phyloP scores from a whole-genome alignment of 768 basidiomycete species.

The Termitomyces sp. region DNA sequence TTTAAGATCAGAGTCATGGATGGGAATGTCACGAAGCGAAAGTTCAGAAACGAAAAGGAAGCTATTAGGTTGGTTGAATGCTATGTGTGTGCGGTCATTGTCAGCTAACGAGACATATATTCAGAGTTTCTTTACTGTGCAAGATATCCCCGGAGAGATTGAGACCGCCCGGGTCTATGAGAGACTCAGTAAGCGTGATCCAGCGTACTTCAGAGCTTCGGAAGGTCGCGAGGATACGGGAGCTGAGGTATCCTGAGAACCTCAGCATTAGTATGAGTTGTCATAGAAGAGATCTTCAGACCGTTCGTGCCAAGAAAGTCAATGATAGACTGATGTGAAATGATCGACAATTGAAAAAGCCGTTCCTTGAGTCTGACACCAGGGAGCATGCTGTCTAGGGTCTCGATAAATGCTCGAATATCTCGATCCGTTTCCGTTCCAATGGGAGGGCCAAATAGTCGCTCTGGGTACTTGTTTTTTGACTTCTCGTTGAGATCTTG shows the following conservation, averaged over 20 bases:
- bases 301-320: slow-evolving; percentile 33
- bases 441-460: slow-evolving; percentile 27
- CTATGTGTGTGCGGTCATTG: slow-evolving; percentile 22
- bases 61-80: slow-evolving; percentile 44
- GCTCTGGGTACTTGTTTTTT: slow-evolving; percentile 24
- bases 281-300: slow-evolving; percentile 10
- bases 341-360: not conserved
- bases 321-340: slow-evolving; percentile 22
- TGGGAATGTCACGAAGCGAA: slow-evolving; percentile 38
- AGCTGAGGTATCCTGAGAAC: slow-evolving; percentile 40
- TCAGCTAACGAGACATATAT: slow-evolving; percentile 5
- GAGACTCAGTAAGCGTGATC: slow-evolving; percentile 41
- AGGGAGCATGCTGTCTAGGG: slow-evolving; percentile 7
- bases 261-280: not conserved
- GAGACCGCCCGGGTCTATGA: slow-evolving; percentile 42
- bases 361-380: not conserved
- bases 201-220: slow-evolving; percentile 37
- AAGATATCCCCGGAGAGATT: slow-evolving; percentile 43
- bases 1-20: slow-evolving; percentile 44
- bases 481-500: not conserved
- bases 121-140: slow-evolving; percentile 26
- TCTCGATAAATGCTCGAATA: slow-evolving; percentile 28
- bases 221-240: slow-evolving; percentile 38
- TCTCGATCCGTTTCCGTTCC: slow-evolving; percentile 28
- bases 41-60: slow-evolving; percentile 47